Conservation (phyloP, 1,284 basidiomycete species). For the Mixia osmundae region DNA sequence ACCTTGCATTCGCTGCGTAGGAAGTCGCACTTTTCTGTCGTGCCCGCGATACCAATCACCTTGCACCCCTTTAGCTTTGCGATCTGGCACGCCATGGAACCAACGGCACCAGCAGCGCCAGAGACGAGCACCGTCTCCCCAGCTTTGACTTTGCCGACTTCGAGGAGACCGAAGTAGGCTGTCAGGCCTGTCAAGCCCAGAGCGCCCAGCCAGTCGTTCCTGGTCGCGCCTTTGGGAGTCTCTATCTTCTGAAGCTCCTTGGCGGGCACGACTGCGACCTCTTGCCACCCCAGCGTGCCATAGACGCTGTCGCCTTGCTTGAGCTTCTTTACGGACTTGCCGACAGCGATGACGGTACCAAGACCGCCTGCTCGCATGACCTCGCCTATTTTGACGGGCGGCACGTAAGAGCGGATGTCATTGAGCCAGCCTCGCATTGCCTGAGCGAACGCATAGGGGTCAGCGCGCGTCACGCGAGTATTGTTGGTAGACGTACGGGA, state of each 20-base stretch:
- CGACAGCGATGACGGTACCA: slow-evolving; percentile 10
- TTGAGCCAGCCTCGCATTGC: slow-evolving; percentile 18
- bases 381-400: slow-evolving; percentile 13
- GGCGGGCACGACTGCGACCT: slow-evolving; percentile 10
- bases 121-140: slow-evolving; percentile 67
- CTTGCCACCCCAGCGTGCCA: slow-evolving; percentile 11
- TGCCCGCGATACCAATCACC: slow-evolving; percentile 62
- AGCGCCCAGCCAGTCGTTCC: slow-evolving; percentile 19
- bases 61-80: slow-evolving; percentile 29
- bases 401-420: slow-evolving; percentile 12
- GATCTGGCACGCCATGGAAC: slow-evolving; percentile 23
- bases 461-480: background rate
- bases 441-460: background rate
- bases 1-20: slow-evolving; percentile 56
- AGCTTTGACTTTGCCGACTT: slow-evolving; percentile 48
- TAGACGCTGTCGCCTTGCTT: slow-evolving; percentile 8
- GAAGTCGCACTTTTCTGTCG: slow-evolving; percentile 56
- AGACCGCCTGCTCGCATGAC: slow-evolving; percentile 14
- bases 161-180: slow-evolving; percentile 42
- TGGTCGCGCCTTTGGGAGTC: slow-evolving; percentile 6
- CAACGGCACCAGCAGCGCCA: slow-evolving; percentile 67
- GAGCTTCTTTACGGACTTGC: slow-evolving; percentile 1
- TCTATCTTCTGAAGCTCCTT: slow-evolving; percentile 11
- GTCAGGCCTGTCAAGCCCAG: slow-evolving; percentile 22
- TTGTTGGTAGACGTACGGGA: slow-evolving; percentile 9